Evolutionary conservation across 169 alveolate species (phyloP), one percentile per base, ranked within the genome.

Genomic region (Eimeria necatrix): DNA sequence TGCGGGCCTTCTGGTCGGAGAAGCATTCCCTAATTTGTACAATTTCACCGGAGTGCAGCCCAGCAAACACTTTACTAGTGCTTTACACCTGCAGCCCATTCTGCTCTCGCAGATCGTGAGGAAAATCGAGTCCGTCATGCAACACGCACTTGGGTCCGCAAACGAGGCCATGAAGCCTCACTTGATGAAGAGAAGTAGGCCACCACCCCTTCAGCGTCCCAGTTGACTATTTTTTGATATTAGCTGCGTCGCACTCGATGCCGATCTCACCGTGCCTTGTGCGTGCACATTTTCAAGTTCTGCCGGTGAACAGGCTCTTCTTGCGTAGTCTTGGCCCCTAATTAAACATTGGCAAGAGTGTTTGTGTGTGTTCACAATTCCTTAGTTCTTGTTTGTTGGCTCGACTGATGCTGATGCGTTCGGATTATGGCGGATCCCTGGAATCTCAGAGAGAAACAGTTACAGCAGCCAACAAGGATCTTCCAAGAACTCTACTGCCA

Each of bases 91-190:
- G 41, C 41, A 32, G 41, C 41, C 41, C 2, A 32, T 32, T 32
- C 2, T 32, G 2, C 41, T 32, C 41, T 32, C 48, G 20, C 85
- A 87, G 94, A 53, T 18, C 60, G 70, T 7, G 94, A 89, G 24
- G 59, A 73, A 22, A 49, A 51, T 18, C 87, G 94, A 24, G 94
- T 89, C 52, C 56, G 88, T 46, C 76, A 80, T 7, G 94, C 94
- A 4, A 51, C 81, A 48, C 73, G 94, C 70, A 89, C 94, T 2
- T 89, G 94, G 94, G 22, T 89, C 16, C 60, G 94, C 18, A 70
- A 89, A 49, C 87, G 71, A 4, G 94, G 94, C 88, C 88, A 71
- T 68, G 53, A 52, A 81, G 26, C 94, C n/a, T 20, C 49, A 14
- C 94, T 61, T 32, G 94, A 71, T 49, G 74, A 74, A 4, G 61